Conservation (phyloP, 2,329 filamentous ascomycete genomes). For the Teratosphaeria pseudoeucalypti region DNA sequence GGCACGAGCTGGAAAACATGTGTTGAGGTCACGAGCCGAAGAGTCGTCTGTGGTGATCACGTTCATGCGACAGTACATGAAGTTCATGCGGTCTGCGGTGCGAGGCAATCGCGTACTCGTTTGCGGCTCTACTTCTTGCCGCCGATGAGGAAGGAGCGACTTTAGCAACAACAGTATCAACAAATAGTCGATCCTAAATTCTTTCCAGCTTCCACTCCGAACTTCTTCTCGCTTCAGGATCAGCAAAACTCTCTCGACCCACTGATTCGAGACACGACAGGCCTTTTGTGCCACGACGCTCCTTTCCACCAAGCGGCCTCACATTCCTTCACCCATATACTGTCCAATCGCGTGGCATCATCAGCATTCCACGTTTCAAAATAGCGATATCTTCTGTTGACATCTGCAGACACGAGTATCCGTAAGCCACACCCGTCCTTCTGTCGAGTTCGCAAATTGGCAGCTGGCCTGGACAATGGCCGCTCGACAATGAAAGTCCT, state of each 20-base stretch:
- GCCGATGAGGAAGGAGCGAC: not conserved
- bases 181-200: not conserved
- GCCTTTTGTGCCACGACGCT: not conserved
- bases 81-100: not conserved
- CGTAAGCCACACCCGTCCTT: slow-evolving; percentile 4
- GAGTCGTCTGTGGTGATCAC: not conserved
- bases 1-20: not conserved
- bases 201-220: not conserved
- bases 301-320: not conserved
- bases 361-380: slow-evolving; percentile 11
- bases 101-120: not conserved
- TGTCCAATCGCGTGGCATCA: slow-evolving; percentile 4
- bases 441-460: not conserved
- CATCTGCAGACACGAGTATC: not conserved
- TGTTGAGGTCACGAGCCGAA: not conserved
- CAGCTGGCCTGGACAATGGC: slow-evolving; percentile 1
- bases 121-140: not conserved
- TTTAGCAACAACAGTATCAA: not conserved
- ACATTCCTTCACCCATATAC: not conserved
- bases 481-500: not conserved
- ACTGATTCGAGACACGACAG: not conserved
- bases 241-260: not conserved
- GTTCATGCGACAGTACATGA: not conserved
- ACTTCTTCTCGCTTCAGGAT: not conserved
- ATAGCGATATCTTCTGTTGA: slow-evolving; percentile 6